Evolutionary conservation across 768 basidiomycete genomes (phyloP).

Genomic region (Suillus occidentalis): DNA sequence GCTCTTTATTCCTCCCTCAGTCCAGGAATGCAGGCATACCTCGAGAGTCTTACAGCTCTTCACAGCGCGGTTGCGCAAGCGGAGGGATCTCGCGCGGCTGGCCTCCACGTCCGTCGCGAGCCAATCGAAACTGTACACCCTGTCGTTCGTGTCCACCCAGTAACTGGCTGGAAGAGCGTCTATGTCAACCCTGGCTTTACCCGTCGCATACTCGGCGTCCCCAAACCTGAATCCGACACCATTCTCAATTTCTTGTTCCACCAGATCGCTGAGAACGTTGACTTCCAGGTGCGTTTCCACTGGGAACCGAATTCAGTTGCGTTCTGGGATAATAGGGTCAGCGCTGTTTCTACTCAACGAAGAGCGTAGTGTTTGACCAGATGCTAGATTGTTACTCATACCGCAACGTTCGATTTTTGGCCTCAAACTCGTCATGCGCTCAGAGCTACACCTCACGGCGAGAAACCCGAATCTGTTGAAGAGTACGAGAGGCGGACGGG

Average conservation of each 20-base stretch:
- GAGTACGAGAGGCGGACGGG: slow-evolving; percentile 67
- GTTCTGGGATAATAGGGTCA: slow-evolving; percentile 85
- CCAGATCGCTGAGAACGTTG: slow-evolving; percentile 67
- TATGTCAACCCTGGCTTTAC: slow-evolving; percentile 87
- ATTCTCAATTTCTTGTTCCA: slow-evolving; percentile 70
- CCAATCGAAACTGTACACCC: slow-evolving; percentile 74
- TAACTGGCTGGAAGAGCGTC: slow-evolving; percentile 81
- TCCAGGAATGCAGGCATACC: slow-evolving; percentile 68
- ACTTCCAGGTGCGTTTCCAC: slow-evolving; percentile 74
- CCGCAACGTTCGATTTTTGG: slow-evolving; percentile 84
- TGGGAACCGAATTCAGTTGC: slow-evolving; percentile 79
- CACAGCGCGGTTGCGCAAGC: slow-evolving; percentile 81
- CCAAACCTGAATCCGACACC: slow-evolving; percentile 79
- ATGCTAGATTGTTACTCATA: slow-evolving; percentile 65
- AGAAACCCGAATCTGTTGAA: slow-evolving; percentile 72
- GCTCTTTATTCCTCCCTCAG: slow-evolving; percentile 82
- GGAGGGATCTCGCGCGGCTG: slow-evolving; percentile 68
- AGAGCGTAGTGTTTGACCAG: slow-evolving; percentile 1
- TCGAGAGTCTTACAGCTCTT: slow-evolving; percentile 70
- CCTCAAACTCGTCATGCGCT: slow-evolving; percentile 75
- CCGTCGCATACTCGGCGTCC: slow-evolving; percentile 72
- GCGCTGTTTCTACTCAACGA: slow-evolving; percentile 16
- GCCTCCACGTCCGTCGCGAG: slow-evolving; percentile 67
- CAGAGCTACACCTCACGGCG: slow-evolving; percentile 79
- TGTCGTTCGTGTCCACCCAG: slow-evolving; percentile 81